Evolutionary conservation across 176 grass and related monocot genomes (phyloP).

Genomic region (Echinochloa phyllopogon): DNA sequence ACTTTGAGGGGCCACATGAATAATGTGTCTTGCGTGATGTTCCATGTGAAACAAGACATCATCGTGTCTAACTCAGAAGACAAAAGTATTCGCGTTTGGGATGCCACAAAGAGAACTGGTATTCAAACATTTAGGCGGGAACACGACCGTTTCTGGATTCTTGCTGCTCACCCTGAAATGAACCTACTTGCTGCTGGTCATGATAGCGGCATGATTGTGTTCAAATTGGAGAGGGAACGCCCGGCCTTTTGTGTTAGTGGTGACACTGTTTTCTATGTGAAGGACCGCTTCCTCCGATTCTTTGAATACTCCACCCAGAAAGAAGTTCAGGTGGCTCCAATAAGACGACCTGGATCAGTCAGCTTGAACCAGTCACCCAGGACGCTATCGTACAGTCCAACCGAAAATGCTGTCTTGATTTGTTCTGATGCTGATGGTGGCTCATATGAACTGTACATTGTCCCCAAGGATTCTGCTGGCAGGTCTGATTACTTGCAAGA

Average conservation of each 20-base stretch:
- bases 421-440: slow-evolving; percentile 92
- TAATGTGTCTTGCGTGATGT: slow-evolving; percentile 93
- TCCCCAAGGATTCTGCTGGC: slow-evolving; percentile 80
- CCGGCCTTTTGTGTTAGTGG: slow-evolving; percentile 77
- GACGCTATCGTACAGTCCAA: slow-evolving; percentile 82
- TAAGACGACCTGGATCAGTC: slow-evolving; percentile 77
- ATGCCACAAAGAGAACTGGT: slow-evolving; percentile 89
- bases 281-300: slow-evolving; percentile 82
- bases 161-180: slow-evolving; percentile 89
- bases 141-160: slow-evolving; percentile 98
- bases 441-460: slow-evolving; percentile 83
- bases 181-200: slow-evolving; percentile 97
- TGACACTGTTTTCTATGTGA: slow-evolving; percentile 83
- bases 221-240: slow-evolving; percentile 89
- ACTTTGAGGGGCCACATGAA: slow-evolving; percentile 97
- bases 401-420: slow-evolving; percentile 90
- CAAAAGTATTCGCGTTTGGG: slow-evolving; percentile 96
- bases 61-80: slow-evolving; percentile 98
- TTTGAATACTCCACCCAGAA: slow-evolving; percentile 81
- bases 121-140: slow-evolving; percentile 88
- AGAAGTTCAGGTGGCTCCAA: slow-evolving; percentile 73
- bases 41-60: slow-evolving; percentile 93
- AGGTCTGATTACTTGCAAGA: slow-evolving; percentile 85
- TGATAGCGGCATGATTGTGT: slow-evolving; percentile 95
- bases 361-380: slow-evolving; percentile 88